phyloP scores from a whole-genome alignment of 1,284 basidiomycete species.

The Ustilago sp. region DNA sequence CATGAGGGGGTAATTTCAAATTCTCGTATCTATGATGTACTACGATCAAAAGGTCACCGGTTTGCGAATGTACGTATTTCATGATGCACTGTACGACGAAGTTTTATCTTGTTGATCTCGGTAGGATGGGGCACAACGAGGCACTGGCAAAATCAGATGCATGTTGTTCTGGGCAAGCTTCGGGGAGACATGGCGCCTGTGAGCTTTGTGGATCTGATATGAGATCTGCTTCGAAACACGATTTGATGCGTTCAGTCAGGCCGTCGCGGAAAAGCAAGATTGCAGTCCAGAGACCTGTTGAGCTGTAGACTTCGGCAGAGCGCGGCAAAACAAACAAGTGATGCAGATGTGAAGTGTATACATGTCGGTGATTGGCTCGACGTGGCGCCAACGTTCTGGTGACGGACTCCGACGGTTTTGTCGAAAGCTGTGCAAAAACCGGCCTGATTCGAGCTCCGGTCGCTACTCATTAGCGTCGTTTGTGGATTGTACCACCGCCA shows the following conservation, averaged over 20 bases:
- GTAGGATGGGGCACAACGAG: not conserved
- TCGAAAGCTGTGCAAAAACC: not conserved
- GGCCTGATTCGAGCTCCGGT: not conserved
- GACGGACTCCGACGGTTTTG: not conserved
- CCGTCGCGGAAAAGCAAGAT: no score
- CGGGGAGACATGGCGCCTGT: no score
- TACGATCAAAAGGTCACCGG: constrained; percentile 10
- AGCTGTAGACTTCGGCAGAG: not conserved
- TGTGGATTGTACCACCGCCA: not conserved
- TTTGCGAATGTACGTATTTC: not conserved
- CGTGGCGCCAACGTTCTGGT: no score
- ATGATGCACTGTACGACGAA: not conserved
- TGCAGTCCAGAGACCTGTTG: not conserved
- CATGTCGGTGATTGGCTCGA: not conserved
- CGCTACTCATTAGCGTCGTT: not conserved
- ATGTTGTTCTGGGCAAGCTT: not conserved
- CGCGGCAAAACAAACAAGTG: not conserved
- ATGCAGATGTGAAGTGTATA: not conserved
- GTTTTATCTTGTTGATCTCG: not conserved
- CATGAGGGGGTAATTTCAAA: constrained; percentile 3
- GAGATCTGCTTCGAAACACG: not conserved
- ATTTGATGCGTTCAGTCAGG: no score
- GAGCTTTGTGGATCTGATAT: no score
- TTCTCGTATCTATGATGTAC: constrained; percentile 1
- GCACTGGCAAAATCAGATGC: not conserved